Percentiles rank a stretch among this genome's conserved stretches.
These are phyloP conservation scores for Perkinsus chesapeaki DNA, from an alignment of 169 alveolate species.

Conservation along the genomic window DNA sequence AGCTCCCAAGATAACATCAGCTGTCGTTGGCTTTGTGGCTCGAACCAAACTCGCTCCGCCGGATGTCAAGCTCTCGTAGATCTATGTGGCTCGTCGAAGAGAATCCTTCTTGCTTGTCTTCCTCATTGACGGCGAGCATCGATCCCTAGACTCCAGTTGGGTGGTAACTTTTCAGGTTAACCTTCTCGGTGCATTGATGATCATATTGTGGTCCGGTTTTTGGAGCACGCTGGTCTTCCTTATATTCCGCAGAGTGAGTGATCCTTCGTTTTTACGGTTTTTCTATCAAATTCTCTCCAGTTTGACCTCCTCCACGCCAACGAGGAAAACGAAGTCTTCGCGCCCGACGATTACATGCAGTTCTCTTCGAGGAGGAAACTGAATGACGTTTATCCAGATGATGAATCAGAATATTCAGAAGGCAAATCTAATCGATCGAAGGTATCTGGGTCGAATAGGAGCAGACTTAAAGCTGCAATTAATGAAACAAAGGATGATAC, in stretches of 20 bases:
- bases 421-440: not conserved
- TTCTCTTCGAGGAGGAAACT: not conserved
- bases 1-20: no score
- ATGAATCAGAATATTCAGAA: not conserved
- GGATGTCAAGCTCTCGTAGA: no score
- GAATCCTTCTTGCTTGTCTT: no score
- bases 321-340: not conserved
- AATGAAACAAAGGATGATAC: no score
- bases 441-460: not conserved
- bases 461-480: no score
- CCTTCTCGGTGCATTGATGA: not conserved
- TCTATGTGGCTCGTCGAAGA: no score
- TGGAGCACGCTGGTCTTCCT: not conserved
- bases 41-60: no score
- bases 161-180: not conserved
- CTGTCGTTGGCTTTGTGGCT: no score
- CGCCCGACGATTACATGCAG: not conserved
- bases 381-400: not conserved
- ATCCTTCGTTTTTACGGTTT: not conserved
- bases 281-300: not conserved
- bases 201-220: not conserved
- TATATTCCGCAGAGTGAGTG: not conserved
- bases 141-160: no score
- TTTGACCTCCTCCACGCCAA: not conserved
- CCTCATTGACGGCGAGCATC: no score